These are phyloP conservation scores for Starmerella floris DNA, from an alignment of 805 yeast species.

Conservation along the genomic window DNA sequence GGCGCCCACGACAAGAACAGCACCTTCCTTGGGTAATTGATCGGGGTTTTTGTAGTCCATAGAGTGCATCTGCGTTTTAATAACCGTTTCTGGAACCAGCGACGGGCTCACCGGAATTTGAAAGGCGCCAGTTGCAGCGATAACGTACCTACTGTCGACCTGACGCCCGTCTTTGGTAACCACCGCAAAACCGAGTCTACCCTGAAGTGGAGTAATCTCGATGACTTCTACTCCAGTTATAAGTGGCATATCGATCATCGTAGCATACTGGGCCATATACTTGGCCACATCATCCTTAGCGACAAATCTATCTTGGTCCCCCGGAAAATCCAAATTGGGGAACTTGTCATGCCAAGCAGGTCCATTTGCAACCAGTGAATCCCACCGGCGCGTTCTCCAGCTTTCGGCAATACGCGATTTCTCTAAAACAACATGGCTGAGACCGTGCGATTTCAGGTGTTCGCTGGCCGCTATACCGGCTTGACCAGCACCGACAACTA, in stretches of 20 bases:
- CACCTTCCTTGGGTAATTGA: conserved; percentile 11
- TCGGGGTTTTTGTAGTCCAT: conserved; percentile 11
- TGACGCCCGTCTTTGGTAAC: neutral
- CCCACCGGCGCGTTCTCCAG: conserved; percentile 18
- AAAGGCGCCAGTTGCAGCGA: conserved; percentile 17
- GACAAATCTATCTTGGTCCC: conserved; percentile 8
- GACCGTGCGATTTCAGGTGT: conserved; percentile 5
- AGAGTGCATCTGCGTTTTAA: conserved; percentile 12
- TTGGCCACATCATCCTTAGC: conserved; percentile 10
- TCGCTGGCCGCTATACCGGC: conserved; percentile 19
- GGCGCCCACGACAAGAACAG: conserved; percentile 16
- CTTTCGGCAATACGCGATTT: conserved; percentile 13
- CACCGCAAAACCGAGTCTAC: conserved; percentile 7
- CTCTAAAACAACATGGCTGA: conserved; percentile 14
- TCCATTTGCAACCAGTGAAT: conserved; percentile 17
- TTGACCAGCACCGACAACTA: conserved; percentile 18
- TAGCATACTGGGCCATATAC: conserved; percentile 13
- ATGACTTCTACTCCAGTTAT: conserved; percentile 7
- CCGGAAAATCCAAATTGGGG: conserved; percentile 10
- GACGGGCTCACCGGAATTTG: conserved; percentile 15
- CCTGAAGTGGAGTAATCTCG: neutral
- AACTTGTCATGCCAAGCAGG: conserved; percentile 20
- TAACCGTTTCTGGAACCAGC: conserved; percentile 6
- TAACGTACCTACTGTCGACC: conserved; percentile 5
- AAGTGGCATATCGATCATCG: conserved; percentile 10